Evolutionary conservation across 176 grass and related monocot species (phyloP), one percentile per base, ranked within the genome.

Genomic region (Triticum timopheevii): DNA sequence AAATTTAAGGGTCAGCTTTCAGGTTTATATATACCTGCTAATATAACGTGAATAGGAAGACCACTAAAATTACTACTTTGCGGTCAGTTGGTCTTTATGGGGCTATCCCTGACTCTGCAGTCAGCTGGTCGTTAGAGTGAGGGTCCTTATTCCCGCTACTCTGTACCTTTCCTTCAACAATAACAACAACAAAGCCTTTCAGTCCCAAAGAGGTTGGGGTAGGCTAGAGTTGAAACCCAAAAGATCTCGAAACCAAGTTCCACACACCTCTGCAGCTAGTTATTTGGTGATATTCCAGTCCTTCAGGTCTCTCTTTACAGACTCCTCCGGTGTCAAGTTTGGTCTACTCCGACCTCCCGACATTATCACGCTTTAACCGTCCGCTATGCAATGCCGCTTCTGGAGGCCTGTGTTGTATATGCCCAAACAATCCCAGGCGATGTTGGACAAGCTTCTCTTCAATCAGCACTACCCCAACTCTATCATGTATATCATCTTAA

Each of bases 11-110:
- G 31, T 69, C 24, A 1, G 24, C 33, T 40, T 56, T 69, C 15
- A 54, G 52, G 23, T 68, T 58, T 58, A 3, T 40, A 71, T 61
- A 12, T 28, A 13, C 25, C 7, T 44, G 20, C 65, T 70, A 47
- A 80, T 44, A 38, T 35, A 36, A 89, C 39, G 7, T 89, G 24
- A 85, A 79, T 68, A 44, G 20, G 65, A 67, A 16, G 4, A 23
- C 25, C 9, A 35, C 31, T 30, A 82, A 69, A 49, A 52, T 52
- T 69, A 54, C 30, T 52, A 82, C 44, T 56, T 54, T 56, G 31
- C 20, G 22, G 13, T 47, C 40, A 74, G 54, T 20, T 20, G 19
- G 54, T 59, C 54, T 7, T 59, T 59, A 20, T 59, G 54, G 54
- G 54, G 54, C 54, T 20, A 59, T 59, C 54, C 54, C 54, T 59